phyloP scores from a whole-genome alignment of 2,329 filamentous ascomycete genomes.

The Thermoascus crustaceus region DNA sequence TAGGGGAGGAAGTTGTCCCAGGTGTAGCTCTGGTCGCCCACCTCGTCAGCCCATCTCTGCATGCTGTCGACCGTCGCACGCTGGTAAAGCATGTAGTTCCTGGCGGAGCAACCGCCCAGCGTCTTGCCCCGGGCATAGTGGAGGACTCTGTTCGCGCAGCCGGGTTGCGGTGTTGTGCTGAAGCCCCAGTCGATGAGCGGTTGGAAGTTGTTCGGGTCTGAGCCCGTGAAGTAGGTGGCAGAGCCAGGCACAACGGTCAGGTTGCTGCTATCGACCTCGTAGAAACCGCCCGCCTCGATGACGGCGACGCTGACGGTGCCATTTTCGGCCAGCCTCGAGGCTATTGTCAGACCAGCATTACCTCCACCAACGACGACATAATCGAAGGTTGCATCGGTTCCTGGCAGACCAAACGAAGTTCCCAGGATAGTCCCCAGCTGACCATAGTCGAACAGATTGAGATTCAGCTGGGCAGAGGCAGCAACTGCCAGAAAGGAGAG shows the following conservation, averaged over 20 bases:
- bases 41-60: slow-evolving; percentile 28
- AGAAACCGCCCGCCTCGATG: slow-evolving; percentile 25
- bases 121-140: slow-evolving; percentile 22
- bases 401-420: slow-evolving; percentile 16
- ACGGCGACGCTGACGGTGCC: slow-evolving; percentile 20
- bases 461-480: slow-evolving; percentile 6
- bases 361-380: slow-evolving; percentile 8
- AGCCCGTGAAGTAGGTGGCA: slow-evolving; percentile 13
- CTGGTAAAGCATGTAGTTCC: slow-evolving; percentile 21
- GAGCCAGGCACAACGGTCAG: slow-evolving; percentile 19
- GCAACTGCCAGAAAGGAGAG: slow-evolving; percentile 2
- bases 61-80: slow-evolving; percentile 22
- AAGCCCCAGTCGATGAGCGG: slow-evolving; percentile 21
- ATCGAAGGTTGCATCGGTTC: slow-evolving; percentile 15
- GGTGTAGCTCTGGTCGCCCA: slow-evolving; percentile 26
- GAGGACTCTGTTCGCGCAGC: slow-evolving; percentile 4
- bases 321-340: slow-evolving; percentile 15
- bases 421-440: slow-evolving; percentile 11
- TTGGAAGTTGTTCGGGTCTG: slow-evolving; percentile 14
- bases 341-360: slow-evolving; percentile 1
- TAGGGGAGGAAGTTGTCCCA: slow-evolving; percentile 24
- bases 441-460: slow-evolving; percentile 15
- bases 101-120: slow-evolving; percentile 16
- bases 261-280: slow-evolving; percentile 27
- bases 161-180: slow-evolving; percentile 14